Evolutionary conservation across 179 eudicot genomes (phyloP).

Genomic region (Gypsophila paniculata): DNA sequence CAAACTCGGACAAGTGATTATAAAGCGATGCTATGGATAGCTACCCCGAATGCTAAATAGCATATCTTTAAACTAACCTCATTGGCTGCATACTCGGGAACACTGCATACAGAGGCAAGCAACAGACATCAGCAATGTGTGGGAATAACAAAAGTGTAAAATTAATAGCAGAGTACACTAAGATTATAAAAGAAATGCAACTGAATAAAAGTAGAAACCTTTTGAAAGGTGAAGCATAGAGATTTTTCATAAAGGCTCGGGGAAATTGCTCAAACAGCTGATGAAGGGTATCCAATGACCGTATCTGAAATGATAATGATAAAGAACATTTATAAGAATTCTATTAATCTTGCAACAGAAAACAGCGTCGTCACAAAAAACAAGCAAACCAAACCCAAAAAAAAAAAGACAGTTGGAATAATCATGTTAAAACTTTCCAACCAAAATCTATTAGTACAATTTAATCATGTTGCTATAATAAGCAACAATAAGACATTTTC

Average conservation of each 20-base stretch:
- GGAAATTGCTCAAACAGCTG: conserved; percentile 93
- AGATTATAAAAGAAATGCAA: neutral
- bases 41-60: neutral
- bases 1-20: neutral
- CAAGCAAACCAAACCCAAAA: too few species aligned
- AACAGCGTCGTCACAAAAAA: neutral
- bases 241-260: conserved; percentile 70
- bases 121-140: conserved; percentile 10
- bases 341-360: neutral
- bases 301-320: conserved; percentile 51
- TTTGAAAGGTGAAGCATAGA: conserved; percentile 53
- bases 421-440: neutral
- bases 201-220: conserved; percentile 26
- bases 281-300: conserved; percentile 90
- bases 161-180: neutral
- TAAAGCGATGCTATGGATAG: neutral
- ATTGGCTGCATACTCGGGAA: conserved; percentile 35
- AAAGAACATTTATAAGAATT: conserved; percentile 4
- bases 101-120: conserved; percentile 48
- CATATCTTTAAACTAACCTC: conserved; percentile 48
- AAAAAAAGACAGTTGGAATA: too few species aligned
- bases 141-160: neutral
- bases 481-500: neutral
- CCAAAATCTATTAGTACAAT: neutral
- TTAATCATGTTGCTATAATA: neutral